Conservation (phyloP, 352 stramenopile genomes). For the Pythium brachiatum region DNA sequence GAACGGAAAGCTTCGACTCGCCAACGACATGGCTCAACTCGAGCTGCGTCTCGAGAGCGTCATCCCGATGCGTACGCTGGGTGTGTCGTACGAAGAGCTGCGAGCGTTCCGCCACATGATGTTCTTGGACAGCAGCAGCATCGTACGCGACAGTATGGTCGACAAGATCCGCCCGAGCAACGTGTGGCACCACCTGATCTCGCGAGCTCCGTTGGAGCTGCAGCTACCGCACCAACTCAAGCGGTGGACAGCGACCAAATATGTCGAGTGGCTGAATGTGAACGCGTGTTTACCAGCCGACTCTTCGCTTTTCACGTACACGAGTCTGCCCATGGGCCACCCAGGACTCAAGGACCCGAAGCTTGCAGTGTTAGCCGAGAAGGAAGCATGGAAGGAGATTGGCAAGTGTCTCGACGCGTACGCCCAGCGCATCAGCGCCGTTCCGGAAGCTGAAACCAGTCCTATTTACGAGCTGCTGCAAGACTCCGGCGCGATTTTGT, state of each 20-base stretch:
- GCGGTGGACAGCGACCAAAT: conserved; percentile 66
- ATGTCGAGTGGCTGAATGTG: conserved; percentile 81
- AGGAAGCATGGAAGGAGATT: conserved; percentile 81
- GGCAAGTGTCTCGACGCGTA: conserved; percentile 75
- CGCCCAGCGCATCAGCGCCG: conserved; percentile 65
- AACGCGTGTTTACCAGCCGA: conserved; percentile 27
- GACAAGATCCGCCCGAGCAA: conserved; percentile 85
- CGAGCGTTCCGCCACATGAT: conserved; percentile 81
- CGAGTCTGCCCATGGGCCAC: conserved; percentile 54
- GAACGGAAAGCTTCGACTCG: conserved; percentile 71
- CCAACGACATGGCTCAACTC: conserved; percentile 84
- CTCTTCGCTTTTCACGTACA: conserved; percentile 19
- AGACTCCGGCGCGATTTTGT: conserved; percentile 70
- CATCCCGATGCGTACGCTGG: conserved; percentile 55
- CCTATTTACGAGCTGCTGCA: conserved; percentile 73
- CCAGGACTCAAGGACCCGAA: conserved; percentile 58
- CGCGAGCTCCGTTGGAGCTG: conserved; percentile 61
- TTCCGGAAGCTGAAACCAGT: conserved; percentile 40
- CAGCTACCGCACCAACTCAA: conserved; percentile 78
- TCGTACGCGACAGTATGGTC: conserved; percentile 66
- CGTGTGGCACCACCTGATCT: conserved; percentile 83
- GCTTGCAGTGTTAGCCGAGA: conserved; percentile 52
- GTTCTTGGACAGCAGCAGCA: conserved; percentile 61
- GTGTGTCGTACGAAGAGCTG: conserved; percentile 68
- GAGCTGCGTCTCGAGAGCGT: conserved; percentile 68